A percentile compares a stretch with the other conserved stretches of the same genome.
Conservation (phyloP, 192 early-diverging fungal species). For the Coemansia umbellata region DNA sequence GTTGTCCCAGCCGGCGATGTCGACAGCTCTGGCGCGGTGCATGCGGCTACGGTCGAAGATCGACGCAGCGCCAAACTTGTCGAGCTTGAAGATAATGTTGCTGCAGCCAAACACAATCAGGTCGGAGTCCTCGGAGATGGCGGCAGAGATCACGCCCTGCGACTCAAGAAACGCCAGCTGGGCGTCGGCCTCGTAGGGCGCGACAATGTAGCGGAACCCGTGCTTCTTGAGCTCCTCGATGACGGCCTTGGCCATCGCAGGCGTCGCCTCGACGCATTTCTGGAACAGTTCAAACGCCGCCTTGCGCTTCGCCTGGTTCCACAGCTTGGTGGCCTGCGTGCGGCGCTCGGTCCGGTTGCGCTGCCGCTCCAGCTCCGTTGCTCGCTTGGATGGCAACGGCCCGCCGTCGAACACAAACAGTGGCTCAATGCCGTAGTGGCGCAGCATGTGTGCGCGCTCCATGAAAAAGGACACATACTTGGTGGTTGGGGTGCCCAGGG, state of each 20-base stretch:
- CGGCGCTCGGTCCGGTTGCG: constrained; percentile 54
- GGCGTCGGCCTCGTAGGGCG: constrained; percentile 97
- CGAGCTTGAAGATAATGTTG: constrained; percentile 80
- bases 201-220: constrained; percentile 75
- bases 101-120: constrained; percentile 87
- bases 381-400: constrained; percentile 73
- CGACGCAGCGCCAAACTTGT: constrained; percentile 63
- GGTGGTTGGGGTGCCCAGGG: constrained; percentile 59
- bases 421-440: constrained; percentile 67
- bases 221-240: constrained; percentile 63
- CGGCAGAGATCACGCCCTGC: constrained; percentile 63
- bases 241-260: constrained; percentile 72
- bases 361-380: constrained; percentile 66
- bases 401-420: constrained; percentile 96
- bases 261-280: constrained; percentile 76
- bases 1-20: constrained; percentile 57
- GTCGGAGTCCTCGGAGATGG: constrained; percentile 96
- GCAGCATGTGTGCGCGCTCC: constrained; percentile 68
- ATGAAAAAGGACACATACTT: constrained; percentile 87
- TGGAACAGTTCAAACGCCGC: constrained; percentile 74
- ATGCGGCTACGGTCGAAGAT: constrained; percentile 62
- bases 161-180: constrained; percentile 84
- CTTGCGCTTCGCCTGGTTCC: constrained; percentile 53
- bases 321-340: constrained; percentile 55
- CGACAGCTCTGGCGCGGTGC: constrained; percentile 42